phyloP scores from a whole-genome alignment of 768 basidiomycete genomes.

The Rhodotorula sphaerocarpa region DNA sequence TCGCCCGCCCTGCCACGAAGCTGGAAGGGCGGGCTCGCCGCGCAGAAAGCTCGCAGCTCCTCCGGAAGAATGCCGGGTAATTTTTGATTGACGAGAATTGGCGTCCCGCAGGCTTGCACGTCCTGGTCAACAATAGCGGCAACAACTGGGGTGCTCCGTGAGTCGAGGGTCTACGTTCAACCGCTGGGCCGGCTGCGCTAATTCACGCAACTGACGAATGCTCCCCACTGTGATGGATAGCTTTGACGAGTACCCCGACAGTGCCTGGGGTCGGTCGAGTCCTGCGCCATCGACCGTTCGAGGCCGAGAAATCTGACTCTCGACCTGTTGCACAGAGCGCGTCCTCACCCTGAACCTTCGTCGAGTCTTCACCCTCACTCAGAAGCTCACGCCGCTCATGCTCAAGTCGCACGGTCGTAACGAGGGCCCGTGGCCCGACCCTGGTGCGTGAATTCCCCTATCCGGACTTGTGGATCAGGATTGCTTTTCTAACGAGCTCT shows the following conservation, averaged over 20 bases:
- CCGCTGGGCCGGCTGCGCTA: not conserved
- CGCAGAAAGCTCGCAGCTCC: slow-evolving; percentile 33
- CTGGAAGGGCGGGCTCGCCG: not conserved
- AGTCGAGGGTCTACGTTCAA: not conserved
- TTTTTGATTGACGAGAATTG: too few relatives aligned
- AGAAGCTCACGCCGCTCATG: slow-evolving; percentile 54
- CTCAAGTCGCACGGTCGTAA: slow-evolving; percentile 46
- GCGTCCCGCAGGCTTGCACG: slow-evolving; percentile 21
- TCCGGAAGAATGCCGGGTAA: slow-evolving; percentile 64
- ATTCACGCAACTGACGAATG: not conserved
- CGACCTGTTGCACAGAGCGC: slow-evolving; percentile 42
- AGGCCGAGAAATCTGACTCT: not conserved
- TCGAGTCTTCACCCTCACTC: slow-evolving; percentile 58
- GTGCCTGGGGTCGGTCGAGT: slow-evolving; percentile 28
- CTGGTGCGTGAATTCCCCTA: slow-evolving; percentile 44
- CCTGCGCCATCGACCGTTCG: not conserved
- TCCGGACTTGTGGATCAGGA: not conserved
- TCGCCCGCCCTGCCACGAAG: slow-evolving; percentile 4
- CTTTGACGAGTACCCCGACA: slow-evolving; percentile 26
- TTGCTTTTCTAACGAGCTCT: too few relatives aligned
- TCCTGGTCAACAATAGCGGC: slow-evolving; percentile 59
- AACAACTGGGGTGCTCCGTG: slow-evolving; percentile 50
- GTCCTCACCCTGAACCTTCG: slow-evolving; percentile 58
- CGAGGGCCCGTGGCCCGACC: slow-evolving; percentile 55
- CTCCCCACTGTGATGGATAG: not conserved